Conservation (phyloP, 805 yeast species). For the Starmerella asiatica region DNA sequence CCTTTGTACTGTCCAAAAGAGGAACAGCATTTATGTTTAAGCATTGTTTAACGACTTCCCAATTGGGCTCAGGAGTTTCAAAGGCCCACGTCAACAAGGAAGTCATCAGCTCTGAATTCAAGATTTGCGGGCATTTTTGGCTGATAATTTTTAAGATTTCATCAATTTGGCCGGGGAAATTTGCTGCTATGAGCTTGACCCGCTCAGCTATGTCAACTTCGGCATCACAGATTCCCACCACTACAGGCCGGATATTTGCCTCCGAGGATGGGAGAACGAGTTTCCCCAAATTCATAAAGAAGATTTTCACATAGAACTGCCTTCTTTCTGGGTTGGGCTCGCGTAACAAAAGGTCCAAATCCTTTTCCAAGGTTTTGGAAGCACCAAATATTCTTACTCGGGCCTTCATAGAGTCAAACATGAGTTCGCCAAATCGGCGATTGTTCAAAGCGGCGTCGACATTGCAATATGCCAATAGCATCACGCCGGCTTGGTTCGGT, state of each 20-base stretch:
- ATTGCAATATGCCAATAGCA: constrained; percentile 9
- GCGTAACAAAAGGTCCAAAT: not conserved
- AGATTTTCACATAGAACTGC: constrained; percentile 1
- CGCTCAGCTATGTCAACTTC: constrained; percentile 7
- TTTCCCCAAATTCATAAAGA: not conserved
- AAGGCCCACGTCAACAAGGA: not conserved
- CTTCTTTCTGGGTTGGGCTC: constrained; percentile 3
- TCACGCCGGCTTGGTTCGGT: constrained; percentile 6
- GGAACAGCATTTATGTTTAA: constrained; percentile 7
- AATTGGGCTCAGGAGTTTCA: not conserved
- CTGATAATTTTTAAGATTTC: constrained; percentile 1
- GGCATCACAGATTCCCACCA: constrained; percentile 1
- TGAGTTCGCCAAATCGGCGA: constrained; percentile 1
- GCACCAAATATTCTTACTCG: constrained; percentile 5
- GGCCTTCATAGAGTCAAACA: constrained; percentile 1
- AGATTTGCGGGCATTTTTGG: not conserved
- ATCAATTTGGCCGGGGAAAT: constrained; percentile 5
- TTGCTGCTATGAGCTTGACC: constrained; percentile 1
- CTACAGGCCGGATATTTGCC: not conserved
- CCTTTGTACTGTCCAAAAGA: not conserved
- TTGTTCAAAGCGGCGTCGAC: not conserved
- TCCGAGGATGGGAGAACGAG: not conserved
- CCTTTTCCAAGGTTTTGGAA: not conserved
- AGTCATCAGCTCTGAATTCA: constrained; percentile 2
- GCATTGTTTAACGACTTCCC: constrained; percentile 2